Conservation (phyloP, 192 early-diverging fungal species). For the Spizellomyces punctatus region DNA sequence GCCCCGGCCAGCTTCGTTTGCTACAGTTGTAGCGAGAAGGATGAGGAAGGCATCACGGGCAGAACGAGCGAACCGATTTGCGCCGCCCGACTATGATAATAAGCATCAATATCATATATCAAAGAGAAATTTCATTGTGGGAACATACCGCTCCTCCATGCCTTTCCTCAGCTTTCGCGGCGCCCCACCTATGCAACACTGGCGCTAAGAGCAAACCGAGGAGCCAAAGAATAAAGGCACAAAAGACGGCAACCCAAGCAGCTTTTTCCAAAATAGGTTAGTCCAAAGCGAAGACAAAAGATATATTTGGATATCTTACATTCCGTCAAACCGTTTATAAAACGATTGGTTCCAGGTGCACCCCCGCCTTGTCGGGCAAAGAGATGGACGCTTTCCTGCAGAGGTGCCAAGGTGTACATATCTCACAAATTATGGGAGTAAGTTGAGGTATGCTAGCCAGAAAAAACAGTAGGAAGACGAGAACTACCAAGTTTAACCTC, state of each 20-base stretch:
- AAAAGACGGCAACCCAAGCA: conserved; percentile 23
- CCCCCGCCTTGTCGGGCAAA: conserved; percentile 9
- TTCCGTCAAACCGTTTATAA: conserved; percentile 2
- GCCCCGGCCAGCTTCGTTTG: conserved; percentile 30
- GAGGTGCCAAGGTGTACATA: too few species aligned
- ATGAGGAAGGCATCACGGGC: conserved; percentile 38
- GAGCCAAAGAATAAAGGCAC: conserved; percentile 20
- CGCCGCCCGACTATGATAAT: background rate
- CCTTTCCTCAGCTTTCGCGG: background rate
- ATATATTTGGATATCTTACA: background rate
- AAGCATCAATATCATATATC: background rate
- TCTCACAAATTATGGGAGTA: too few species aligned
- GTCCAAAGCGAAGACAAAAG: background rate
- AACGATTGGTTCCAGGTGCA: conserved; percentile 2
- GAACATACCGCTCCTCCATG: conserved; percentile 11
- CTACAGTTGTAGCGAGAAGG: conserved; percentile 28
- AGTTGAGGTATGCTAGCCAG: too few species aligned
- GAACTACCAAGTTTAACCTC: too few species aligned
- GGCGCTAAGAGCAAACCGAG: conserved; percentile 19
- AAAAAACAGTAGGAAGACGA: too few species aligned
- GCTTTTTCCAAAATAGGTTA: conserved; percentile 6
- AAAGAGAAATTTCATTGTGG: background rate
- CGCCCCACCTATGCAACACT: background rate
- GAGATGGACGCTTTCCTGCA: background rate
- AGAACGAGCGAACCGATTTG: conserved; percentile 29